These are phyloP conservation scores for Calonectria pauciramosa DNA, from an alignment of 2,329 filamentous ascomycete genomes.

Conservation along the genomic window DNA sequence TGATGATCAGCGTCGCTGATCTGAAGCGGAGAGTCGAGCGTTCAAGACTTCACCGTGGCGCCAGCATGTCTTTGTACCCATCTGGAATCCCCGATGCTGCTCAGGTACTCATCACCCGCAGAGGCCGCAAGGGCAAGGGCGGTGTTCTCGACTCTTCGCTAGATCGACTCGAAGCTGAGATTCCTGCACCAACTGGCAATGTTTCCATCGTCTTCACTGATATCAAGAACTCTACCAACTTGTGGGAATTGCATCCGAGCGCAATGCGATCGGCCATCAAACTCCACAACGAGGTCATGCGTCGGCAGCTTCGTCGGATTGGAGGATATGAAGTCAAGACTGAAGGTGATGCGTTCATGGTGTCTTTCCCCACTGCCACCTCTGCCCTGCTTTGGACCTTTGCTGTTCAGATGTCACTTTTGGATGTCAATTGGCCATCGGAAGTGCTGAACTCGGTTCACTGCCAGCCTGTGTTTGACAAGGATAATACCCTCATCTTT, in stretches of 20 bases:
- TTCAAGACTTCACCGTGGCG: conserved; percentile 78
- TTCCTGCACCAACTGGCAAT: conserved; percentile 90
- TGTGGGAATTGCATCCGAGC: conserved; percentile 96
- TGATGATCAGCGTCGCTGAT: conserved; percentile 95
- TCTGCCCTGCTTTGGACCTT: conserved; percentile 97
- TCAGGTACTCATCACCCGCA: conserved; percentile 73
- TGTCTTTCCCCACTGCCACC: conserved; percentile 96
- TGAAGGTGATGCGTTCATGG: conserved; percentile 99
- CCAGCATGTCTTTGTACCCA: conserved; percentile 88
- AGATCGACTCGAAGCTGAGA: conserved; percentile 88
- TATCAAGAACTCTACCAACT: conserved; percentile 96
- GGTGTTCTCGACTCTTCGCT: conserved; percentile 88
- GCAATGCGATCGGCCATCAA: conserved; percentile 98
- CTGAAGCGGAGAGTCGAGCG: conserved; percentile 86
- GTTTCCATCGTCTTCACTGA: conserved; percentile 97
- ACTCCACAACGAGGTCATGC: conserved; percentile 97
- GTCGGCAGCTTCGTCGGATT: conserved; percentile 90
- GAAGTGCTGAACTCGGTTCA: conserved; percentile 91
- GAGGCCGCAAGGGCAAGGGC: conserved; percentile 73
- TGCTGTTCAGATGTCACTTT: conserved; percentile 87
- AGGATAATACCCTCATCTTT: conserved; percentile 91
- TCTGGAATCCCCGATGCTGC: conserved; percentile 80
- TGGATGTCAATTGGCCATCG: conserved; percentile 92
- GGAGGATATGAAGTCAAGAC: conserved; percentile 99
- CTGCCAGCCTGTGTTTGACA: conserved; percentile 85